Conservation (phyloP, 2,329 filamentous ascomycete genomes). For the Hypoxylon sp. region DNA sequence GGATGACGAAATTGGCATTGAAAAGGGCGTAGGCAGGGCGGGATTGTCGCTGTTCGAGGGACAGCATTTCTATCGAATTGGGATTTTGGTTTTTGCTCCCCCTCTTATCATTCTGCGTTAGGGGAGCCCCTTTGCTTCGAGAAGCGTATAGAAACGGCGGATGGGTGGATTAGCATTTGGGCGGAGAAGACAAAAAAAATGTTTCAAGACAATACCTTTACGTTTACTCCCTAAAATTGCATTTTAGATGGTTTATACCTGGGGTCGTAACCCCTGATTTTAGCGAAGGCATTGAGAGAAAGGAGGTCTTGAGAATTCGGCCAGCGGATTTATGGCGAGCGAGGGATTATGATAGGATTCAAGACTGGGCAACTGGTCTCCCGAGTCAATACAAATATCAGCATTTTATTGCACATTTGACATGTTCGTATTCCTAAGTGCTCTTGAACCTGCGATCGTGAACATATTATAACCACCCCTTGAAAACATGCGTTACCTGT, state of each 20-base stretch:
- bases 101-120: constrained; percentile 9
- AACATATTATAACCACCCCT: no score
- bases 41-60: constrained; percentile 17
- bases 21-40: constrained; percentile 32
- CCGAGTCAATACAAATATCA: constrained; percentile 26
- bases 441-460: not conserved
- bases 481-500: no score
- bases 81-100: constrained; percentile 1
- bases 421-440: not conserved
- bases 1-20: constrained; percentile 34
- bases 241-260: constrained; percentile 30
- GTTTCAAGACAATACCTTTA: constrained; percentile 16
- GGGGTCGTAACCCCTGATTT: constrained; percentile 13
- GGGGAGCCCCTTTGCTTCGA: constrained; percentile 10
- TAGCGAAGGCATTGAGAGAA: constrained; percentile 11
- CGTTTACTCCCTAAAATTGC: no score
- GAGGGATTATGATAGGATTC: constrained; percentile 21
- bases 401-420: constrained; percentile 11
- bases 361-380: constrained; percentile 19
- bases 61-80: constrained; percentile 10
- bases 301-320: constrained; percentile 2
- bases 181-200: constrained; percentile 19
- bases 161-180: constrained; percentile 23
- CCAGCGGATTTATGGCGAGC: no score
- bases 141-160: constrained; percentile 31